Base-by-base conservation (phyloP, 164 flowering plant genomes). In the Umbilicus rupestris region DNA sequence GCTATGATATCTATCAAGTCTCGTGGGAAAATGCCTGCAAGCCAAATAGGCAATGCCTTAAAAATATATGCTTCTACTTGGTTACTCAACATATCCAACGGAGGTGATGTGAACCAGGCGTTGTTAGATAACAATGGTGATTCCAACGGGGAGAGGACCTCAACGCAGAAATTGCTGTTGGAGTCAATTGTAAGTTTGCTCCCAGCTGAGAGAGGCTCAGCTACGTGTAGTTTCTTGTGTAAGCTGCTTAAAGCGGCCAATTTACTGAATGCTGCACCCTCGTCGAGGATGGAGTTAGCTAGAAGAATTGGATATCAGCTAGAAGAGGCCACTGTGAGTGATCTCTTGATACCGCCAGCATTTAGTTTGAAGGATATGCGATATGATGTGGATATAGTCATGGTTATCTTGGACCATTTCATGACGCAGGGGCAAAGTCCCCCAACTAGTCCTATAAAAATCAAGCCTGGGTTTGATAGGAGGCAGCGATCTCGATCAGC, bases 381-480 rank as follows among this genome's bases (percentile, higher is more conserved):
- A 1, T 89, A 88, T 62, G 97, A 95, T 73, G 85, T 90, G 0
- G 97, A 92, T 42, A 74, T 90, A 46, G 92, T 90, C 1, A 68
- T 81, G 77, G 76, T 68, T 24, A 87, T 95, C 69, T 67, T 94
- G 79, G 96, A 88, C 78, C 87, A 88, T 75, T 89, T 92, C 82
- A 77, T 80, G 89, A 64, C 78, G 70, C 90, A 86, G 66, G 90
- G 92, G 58, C 92, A 83, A 78, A 95, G 94, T 70, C 99, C 97
- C 3, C 91, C 91, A 6, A 87, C 84, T 7, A 88, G 87, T 69
- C 96, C 96, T 50, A 79, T 78, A 17, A 85, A 88, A 70, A 67
- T 73, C 28, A 85, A 74, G 70, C 63, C 73, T 9, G 82, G 79
- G 29, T 71, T 76, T 46, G 85, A 84, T 68, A 78, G 86, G 77